A percentile compares a stretch with the other conserved stretches of the same genome.
Evolutionary conservation across 352 stramenopile species (phyloP).

Genomic region (Globisporangium sylvaticum): DNA sequence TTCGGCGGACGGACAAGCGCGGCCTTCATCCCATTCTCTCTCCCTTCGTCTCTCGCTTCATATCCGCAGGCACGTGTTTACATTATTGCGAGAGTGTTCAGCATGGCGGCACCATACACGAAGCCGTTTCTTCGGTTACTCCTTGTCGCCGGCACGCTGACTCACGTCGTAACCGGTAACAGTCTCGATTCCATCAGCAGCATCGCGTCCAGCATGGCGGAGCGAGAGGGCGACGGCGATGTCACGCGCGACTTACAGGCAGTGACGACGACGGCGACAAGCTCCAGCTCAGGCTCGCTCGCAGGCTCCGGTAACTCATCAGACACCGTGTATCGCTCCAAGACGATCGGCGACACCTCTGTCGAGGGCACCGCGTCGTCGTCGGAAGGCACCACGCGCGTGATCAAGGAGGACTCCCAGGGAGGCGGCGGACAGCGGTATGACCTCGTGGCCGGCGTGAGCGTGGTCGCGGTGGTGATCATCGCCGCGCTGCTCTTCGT

Average conservation of each 20-base stretch:
- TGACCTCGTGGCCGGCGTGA: constrained; percentile 28
- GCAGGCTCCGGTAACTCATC: background rate
- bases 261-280: background rate
- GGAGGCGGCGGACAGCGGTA: constrained; percentile 6
- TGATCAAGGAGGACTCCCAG: background rate
- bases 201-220: background rate
- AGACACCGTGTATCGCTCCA: background rate
- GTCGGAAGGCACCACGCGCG: background rate
- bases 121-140: background rate
- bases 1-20: background rate
- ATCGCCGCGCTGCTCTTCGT: constrained; percentile 27
- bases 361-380: background rate
- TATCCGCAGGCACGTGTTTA: too few relatives aligned
- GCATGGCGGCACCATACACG: background rate
- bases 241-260: background rate
- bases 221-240: background rate
- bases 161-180: background rate
- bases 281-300: background rate
- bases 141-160: background rate
- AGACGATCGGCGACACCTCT: background rate
- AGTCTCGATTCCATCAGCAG: background rate
- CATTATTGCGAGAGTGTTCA: too few relatives aligned
- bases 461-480: constrained; percentile 26
- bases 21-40: background rate
- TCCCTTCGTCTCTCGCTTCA: too few relatives aligned